A percentile compares a stretch with the other conserved stretches of the same genome.
Evolutionary conservation across 2,329 filamentous ascomycete genomes (phyloP).

Genomic region (Hypoxylon sp.): DNA sequence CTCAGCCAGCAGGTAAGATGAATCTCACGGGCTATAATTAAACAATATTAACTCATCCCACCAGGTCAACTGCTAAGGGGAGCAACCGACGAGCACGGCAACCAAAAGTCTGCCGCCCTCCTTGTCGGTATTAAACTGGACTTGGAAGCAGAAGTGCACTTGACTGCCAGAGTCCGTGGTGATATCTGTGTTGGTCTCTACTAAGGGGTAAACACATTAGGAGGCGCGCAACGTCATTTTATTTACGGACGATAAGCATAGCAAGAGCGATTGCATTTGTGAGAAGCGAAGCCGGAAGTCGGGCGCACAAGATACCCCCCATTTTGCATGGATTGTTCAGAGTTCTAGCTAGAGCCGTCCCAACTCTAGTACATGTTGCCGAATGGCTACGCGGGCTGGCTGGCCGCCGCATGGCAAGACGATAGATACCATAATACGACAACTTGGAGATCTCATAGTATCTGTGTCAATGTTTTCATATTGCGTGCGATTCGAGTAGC

Average conservation of each 20-base stretch:
- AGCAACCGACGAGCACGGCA: slow-evolving; percentile 69
- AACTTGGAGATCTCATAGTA: slow-evolving; percentile 38
- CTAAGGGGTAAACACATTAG: slow-evolving; percentile 51
- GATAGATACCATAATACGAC: slow-evolving; percentile 39
- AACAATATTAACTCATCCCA: neutral
- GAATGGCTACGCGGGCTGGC: slow-evolving; percentile 37
- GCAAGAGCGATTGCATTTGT: slow-evolving; percentile 18
- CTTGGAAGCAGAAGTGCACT: slow-evolving; percentile 73
- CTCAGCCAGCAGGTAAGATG: slow-evolving; percentile 50
- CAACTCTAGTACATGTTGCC: slow-evolving; percentile 17
- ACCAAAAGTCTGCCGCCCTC: slow-evolving; percentile 70
- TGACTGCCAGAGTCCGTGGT: slow-evolving; percentile 72
- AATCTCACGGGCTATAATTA: slow-evolving; percentile 33
- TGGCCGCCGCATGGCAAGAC: slow-evolving; percentile 35
- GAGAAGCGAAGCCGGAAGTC: slow-evolving; percentile 32
- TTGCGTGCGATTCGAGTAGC: neutral
- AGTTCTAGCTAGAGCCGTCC: slow-evolving; percentile 28
- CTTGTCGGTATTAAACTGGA: slow-evolving; percentile 75
- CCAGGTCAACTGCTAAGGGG: slow-evolving; percentile 70
- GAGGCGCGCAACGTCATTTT: slow-evolving; percentile 12
- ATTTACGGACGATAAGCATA: slow-evolving; percentile 24
- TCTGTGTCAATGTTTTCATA: neutral
- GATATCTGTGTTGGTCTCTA: slow-evolving; percentile 74
- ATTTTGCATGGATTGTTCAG: slow-evolving; percentile 41
- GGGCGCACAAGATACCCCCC: slow-evolving; percentile 39